A percentile compares a stretch with the other conserved stretches of the same genome.
Evolutionary conservation across 345 rosid species (phyloP).

Genomic region (Eucalyptus marginata): DNA sequence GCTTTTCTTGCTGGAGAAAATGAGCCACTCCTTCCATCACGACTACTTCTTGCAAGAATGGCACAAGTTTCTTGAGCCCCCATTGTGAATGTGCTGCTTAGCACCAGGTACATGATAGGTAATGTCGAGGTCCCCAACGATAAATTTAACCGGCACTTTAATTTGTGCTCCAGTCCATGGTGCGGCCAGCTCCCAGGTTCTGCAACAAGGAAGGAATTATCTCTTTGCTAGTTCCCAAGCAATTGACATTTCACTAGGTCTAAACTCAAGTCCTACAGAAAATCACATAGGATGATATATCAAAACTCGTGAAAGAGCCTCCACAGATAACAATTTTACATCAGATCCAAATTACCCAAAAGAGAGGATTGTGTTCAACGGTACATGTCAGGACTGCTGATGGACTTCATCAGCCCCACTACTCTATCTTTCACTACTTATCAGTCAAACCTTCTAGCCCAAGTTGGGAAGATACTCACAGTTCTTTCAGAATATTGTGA

Average conservation of each 20-base stretch:
- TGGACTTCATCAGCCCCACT: neutral
- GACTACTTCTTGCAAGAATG: conserved; percentile 58
- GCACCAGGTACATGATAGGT: conserved; percentile 43
- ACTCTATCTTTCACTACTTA: neutral
- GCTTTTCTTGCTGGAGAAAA: conserved; percentile 58
- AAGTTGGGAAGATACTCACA: neutral
- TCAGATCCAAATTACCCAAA: neutral
- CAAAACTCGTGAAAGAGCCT: neutral
- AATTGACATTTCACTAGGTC: neutral
- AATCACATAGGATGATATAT: neutral
- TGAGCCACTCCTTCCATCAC: conserved; percentile 82
- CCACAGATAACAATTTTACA: neutral
- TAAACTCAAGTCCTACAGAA: neutral
- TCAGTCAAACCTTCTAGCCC: neutral
- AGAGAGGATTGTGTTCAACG: neutral
- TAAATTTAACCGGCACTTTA: conserved; percentile 74
- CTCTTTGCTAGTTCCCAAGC: neutral
- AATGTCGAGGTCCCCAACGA: conserved; percentile 66
- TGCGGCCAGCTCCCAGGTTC: conserved; percentile 77
- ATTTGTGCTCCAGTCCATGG: conserved; percentile 50
- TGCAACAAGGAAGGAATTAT: conserved; percentile 4
- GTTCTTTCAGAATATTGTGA: neutral
- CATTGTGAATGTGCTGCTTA: conserved; percentile 47
- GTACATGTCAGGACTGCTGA: neutral
- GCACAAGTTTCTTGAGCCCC: conserved; percentile 53